Evolutionary conservation across 441 rosid species (phyloP).

Genomic region (Jatropha multifida): DNA sequence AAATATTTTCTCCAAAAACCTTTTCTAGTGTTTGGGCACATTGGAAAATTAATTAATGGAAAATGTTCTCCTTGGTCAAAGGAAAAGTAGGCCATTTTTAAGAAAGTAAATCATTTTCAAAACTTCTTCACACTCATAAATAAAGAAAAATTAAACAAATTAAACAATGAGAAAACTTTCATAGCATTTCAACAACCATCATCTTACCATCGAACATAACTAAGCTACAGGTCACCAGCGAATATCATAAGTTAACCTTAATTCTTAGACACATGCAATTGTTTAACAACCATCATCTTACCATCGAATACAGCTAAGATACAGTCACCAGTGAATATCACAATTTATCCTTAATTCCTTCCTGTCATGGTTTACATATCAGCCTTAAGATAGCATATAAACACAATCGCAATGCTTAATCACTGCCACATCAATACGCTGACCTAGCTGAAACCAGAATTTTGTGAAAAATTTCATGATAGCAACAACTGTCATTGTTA

Average conservation of each 20-base stretch:
- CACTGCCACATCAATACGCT: background rate
- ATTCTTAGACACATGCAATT: background rate
- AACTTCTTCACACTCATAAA: background rate
- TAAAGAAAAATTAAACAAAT: background rate
- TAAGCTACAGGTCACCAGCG: background rate
- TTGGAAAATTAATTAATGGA: background rate
- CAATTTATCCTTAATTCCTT: background rate
- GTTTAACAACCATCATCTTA: background rate
- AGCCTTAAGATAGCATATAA: too few relatives aligned
- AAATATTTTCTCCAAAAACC: background rate
- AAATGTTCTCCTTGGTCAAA: background rate
- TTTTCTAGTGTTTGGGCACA: too few relatives aligned
- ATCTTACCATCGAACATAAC: background rate
- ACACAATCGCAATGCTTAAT: too few relatives aligned
- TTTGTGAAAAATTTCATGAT: too few relatives aligned
- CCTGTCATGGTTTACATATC: background rate
- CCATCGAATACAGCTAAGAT: background rate
- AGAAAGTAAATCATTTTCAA: background rate
- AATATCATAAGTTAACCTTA: background rate
- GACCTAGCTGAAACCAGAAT: background rate
- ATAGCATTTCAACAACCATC: background rate
- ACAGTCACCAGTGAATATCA: background rate
- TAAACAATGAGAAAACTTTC: too few relatives aligned
- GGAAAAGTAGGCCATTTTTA: background rate
- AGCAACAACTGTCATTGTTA: too few relatives aligned